Conservation (phyloP, 805 yeast genomes). For the Metschnikowia vanudenii region DNA sequence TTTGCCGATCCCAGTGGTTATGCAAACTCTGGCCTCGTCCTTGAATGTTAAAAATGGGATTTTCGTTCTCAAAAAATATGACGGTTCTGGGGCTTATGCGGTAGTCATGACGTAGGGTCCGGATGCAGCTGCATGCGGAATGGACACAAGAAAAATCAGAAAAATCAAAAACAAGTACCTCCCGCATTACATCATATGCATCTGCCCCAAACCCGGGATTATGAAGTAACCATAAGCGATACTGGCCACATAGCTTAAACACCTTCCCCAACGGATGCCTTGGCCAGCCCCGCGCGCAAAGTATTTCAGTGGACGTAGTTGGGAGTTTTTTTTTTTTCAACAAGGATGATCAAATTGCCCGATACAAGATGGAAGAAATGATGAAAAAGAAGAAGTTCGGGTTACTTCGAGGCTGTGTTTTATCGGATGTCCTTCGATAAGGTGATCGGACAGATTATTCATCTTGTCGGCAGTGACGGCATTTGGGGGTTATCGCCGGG, state of each 20-base stretch:
- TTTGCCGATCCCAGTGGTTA: background rate
- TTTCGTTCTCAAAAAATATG: no score
- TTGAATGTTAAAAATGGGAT: no score
- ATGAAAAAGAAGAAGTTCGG: no score
- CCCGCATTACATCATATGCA: background rate
- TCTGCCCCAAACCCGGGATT: background rate
- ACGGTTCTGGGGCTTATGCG: background rate
- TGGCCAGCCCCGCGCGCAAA: no score
- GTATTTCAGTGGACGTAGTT: no score
- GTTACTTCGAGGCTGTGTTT: no score
- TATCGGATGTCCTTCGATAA: no score
- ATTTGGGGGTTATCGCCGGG: slow-evolving; percentile 1
- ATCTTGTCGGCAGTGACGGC: background rate
- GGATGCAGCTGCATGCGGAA: background rate
- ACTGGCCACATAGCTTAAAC: slow-evolving; percentile 1
- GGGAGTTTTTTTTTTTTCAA: no score
- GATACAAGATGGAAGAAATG: no score
- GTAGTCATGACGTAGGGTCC: background rate
- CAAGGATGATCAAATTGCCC: no score
- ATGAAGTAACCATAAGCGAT: background rate
- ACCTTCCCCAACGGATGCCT: background rate
- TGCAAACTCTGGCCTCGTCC: background rate
- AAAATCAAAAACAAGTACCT: background rate
- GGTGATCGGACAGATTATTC: background rate
- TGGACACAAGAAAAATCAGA: background rate